These are phyloP conservation scores for Bretziella fagacearum DNA, from an alignment of 2,329 filamentous ascomycete species.

Conservation along the genomic window DNA sequence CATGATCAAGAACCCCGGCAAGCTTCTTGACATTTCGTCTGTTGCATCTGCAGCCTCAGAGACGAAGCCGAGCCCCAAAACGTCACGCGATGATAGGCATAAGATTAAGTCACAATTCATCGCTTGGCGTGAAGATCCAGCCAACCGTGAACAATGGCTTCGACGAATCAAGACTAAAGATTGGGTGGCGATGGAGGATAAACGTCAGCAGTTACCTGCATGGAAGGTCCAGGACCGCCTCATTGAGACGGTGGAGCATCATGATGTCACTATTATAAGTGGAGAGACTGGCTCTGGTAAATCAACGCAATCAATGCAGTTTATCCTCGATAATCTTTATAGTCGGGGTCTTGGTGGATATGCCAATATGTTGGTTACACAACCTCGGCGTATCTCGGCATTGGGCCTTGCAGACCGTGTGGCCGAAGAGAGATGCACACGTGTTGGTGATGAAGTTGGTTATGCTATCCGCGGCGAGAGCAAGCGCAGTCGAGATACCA, in stretches of 20 bases:
- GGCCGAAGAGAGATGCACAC: conserved; percentile 70
- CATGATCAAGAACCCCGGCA: conserved; percentile 75
- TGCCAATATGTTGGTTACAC: conserved; percentile 87
- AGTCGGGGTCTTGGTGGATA: conserved; percentile 53
- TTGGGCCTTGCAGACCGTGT: conserved; percentile 88
- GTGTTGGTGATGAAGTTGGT: conserved; percentile 73
- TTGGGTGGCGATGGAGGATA: conserved; percentile 54
- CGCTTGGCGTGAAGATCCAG: conserved; percentile 26
- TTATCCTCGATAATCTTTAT: conserved; percentile 84
- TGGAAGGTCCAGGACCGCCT: conserved; percentile 71
- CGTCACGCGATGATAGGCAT: conserved; percentile 18
- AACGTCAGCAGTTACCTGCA: conserved; percentile 61
- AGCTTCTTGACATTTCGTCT: conserved; percentile 66
- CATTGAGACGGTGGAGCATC: conserved; percentile 52
- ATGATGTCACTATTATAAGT: conserved; percentile 65
- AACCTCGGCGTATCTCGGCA: conserved; percentile 85
- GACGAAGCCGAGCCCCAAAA: conserved; percentile 19
- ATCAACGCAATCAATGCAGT: conserved; percentile 70
- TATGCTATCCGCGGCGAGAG: conserved; percentile 87
- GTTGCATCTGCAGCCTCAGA: conserved; percentile 52
- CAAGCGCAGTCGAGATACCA: conserved; percentile 54
- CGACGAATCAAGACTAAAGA: conserved; percentile 42
- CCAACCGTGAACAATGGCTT: conserved; percentile 47
- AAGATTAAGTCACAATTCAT: conserved; percentile 10
- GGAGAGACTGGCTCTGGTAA: conserved; percentile 22